Base-by-base conservation (phyloP, 2,329 filamentous ascomycete genomes). In the Aspergillus bombycis region DNA sequence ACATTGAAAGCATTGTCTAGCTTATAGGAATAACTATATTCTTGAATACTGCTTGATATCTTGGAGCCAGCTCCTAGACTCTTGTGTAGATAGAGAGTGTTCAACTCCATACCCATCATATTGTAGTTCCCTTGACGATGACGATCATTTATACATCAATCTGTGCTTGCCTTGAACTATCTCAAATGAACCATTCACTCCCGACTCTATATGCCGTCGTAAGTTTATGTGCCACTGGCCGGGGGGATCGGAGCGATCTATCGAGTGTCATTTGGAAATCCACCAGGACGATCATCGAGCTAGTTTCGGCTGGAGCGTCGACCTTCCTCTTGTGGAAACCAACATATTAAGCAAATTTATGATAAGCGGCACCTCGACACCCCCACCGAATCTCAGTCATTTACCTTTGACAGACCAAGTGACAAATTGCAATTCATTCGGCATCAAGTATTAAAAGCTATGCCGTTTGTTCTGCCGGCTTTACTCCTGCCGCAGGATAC, bases 1-100 rank as follows among this genome's bases (percentile, higher is more conserved):
- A 1, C 12, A 7, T 16, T 5, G 14, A 16, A 6, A 14, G 14
- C 34, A 36, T 36, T 14, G 16, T 16, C 12, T 16, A 14, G 14
- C 14, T 6, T 4, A 6, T 7, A 36, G 34, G 6, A 16, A 16
- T 14, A 2, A 3, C 2, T 4, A 16, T 16, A 16, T 0, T 0
- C 3, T 7, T 16, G 0, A 36, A 36, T 34, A 11, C 2, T 34
- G 10, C 10, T 34, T 6, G 14, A 36, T 36, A 36, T 3, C 16
- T 14, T 2, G 6, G 11, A 1, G 14, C 6, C 5, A 8, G 14
- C 5, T 36, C 14, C 5, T 0, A 16, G 14, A 36, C 16, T 36
- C 34, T 16, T 7, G 5, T 36, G 14, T 36, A 36, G 16, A 7
- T 36, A 1, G 14, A 0, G 14, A 36, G 14, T 7, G 34, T 36